phyloP scores from a whole-genome alignment of 306 rosid genomes.

The Trifolium fragiferum region DNA sequence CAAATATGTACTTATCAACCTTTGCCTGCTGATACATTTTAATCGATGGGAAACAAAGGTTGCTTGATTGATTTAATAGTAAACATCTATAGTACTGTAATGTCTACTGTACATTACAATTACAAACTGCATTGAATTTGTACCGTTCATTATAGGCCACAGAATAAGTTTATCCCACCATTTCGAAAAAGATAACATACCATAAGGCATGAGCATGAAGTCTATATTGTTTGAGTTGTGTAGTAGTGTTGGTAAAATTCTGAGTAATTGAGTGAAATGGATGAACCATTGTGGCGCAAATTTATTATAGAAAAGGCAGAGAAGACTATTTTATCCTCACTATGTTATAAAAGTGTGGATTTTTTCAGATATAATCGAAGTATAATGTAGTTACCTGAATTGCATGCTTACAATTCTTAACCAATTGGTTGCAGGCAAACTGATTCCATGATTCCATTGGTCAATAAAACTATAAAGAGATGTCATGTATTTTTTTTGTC shows the following conservation, averaged over 20 bases:
- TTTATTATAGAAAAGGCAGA: conserved; percentile 6
- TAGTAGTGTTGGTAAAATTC: neutral
- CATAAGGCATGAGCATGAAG: neutral
- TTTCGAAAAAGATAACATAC: conserved; percentile 1
- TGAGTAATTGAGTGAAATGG: neutral
- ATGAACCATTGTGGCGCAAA: neutral
- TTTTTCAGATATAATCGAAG: neutral
- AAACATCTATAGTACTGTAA: conserved; percentile 4
- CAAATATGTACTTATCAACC: conserved; percentile 12
- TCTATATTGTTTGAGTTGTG: conserved; percentile 20
- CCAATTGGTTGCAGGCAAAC: neutral
- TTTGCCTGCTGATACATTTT: neutral
- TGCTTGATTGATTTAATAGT: conserved; percentile 18
- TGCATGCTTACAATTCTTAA: neutral
- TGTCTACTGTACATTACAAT: neutral
- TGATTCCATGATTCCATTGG: neutral
- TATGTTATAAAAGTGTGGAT: neutral
- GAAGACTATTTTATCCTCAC: neutral
- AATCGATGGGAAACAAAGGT: neutral
- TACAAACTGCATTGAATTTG: conserved; percentile 11
- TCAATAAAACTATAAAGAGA: neutral
- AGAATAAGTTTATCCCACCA: conserved; percentile 3
- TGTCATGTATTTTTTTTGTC: neutral
- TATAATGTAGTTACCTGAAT: neutral
- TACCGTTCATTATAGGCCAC: neutral